phyloP scores from a whole-genome alignment of 345 rosid genomes.

The Excoecaria agallocha region DNA sequence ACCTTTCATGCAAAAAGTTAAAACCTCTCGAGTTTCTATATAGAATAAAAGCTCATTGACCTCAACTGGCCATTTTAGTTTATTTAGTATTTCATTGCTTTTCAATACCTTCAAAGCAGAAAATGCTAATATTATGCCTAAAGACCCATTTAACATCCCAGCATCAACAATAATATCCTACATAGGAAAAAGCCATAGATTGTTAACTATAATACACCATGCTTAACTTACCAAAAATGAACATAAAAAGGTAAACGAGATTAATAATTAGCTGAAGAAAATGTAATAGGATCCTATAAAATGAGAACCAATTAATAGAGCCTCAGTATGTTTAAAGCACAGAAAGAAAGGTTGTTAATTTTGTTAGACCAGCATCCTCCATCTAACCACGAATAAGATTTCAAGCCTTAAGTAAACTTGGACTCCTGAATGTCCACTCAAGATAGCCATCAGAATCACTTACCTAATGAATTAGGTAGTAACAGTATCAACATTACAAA shows the following conservation, averaged over 20 bases:
- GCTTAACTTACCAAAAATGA: slow-evolving; percentile 11
- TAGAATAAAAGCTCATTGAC: too few relatives aligned
- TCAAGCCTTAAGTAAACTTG: too few relatives aligned
- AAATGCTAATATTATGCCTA: slow-evolving; percentile 80
- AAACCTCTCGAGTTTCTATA: too few relatives aligned
- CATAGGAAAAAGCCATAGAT: slow-evolving; percentile 32
- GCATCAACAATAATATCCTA: slow-evolving; percentile 99
- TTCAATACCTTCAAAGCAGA: slow-evolving; percentile 79
- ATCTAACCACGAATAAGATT: too few relatives aligned
- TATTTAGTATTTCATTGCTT: slow-evolving; percentile 45
- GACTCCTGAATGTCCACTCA: too few relatives aligned
- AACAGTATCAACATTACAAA: not conserved
- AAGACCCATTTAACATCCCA: slow-evolving; percentile 90
- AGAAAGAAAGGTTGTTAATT: too few relatives aligned
- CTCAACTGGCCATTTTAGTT: slow-evolving; percentile 83
- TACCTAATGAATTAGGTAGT: slow-evolving; percentile 46
- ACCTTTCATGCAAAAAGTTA: too few relatives aligned
- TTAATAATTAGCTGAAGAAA: not conserved
- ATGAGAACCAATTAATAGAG: too few relatives aligned
- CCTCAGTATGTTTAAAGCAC: too few relatives aligned
- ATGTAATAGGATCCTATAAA: slow-evolving; percentile 20
- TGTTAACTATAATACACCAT: slow-evolving; percentile 28
- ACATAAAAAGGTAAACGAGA: not conserved
- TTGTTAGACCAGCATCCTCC: too few relatives aligned
- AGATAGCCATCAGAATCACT: too few relatives aligned